A percentile compares a stretch with the other conserved stretches of the same genome.
Evolutionary conservation across 1,139 yeast genomes (phyloP).

Genomic region (Debaryomycetaceae sp.): DNA sequence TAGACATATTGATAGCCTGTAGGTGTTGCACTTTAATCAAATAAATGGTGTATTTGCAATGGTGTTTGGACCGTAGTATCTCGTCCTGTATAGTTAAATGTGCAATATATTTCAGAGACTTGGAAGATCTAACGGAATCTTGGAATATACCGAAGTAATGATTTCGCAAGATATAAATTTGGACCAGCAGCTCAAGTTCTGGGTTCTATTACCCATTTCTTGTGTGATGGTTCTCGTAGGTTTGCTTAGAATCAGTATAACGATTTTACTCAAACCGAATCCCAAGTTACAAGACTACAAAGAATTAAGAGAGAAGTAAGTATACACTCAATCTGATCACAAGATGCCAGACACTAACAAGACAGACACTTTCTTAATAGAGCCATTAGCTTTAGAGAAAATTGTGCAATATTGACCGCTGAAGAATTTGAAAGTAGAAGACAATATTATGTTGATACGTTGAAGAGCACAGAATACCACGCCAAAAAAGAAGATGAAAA

Average conservation of each 20-base stretch:
- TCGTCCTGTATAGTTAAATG: no score
- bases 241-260: conserved; percentile 66
- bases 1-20: no score
- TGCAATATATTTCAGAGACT: no score
- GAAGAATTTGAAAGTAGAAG: conserved; percentile 50
- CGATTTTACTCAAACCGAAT: conserved; percentile 55
- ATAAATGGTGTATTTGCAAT: no score
- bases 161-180: conserved; percentile 41
- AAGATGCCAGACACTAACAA: conserved; percentile 2
- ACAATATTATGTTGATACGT: conserved; percentile 36
- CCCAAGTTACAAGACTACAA: conserved; percentile 54
- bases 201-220: conserved; percentile 91
- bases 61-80: no score
- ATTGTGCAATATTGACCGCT: conserved; percentile 43
- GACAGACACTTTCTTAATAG: conserved; percentile 50
- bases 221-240: conserved; percentile 92
- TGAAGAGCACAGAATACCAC: conserved; percentile 50
- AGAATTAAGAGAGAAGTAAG: conserved; percentile 58
- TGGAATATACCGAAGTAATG: no score
- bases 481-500: conserved; percentile 45
- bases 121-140: no score
- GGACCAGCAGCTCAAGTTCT: conserved; percentile 79
- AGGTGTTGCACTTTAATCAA: no score
- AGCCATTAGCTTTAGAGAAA: conserved; percentile 50
- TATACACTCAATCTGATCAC: conserved; percentile 6